phyloP scores from a whole-genome alignment of 495 filamentous ascomycete species.

The Podospora comata region DNA sequence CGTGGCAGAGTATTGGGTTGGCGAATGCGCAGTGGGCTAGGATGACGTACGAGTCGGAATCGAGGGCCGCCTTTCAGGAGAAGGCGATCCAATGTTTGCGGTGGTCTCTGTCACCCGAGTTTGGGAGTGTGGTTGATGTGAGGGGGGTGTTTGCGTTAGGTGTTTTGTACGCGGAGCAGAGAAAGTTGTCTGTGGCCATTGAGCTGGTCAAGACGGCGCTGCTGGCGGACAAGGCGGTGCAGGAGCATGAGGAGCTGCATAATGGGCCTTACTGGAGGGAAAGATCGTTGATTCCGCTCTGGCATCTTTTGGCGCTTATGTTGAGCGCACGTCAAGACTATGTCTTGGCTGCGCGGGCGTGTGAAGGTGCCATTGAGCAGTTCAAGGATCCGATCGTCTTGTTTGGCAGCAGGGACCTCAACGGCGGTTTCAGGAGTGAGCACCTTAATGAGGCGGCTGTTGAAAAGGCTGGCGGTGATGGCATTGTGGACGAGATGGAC shows the following conservation, averaged over 20 bases:
- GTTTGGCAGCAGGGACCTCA: slow-evolving; percentile 47
- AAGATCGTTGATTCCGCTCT: slow-evolving; percentile 62
- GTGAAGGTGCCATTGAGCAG: slow-evolving; percentile 86
- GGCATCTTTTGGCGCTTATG: slow-evolving; percentile 84
- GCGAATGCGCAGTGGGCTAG: slow-evolving; percentile 82
- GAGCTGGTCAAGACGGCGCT: slow-evolving; percentile 64
- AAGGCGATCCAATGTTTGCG: slow-evolving; percentile 71
- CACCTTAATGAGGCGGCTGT: slow-evolving; percentile 50
- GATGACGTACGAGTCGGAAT: slow-evolving; percentile 67
- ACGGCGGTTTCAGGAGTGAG: slow-evolving; percentile 50
- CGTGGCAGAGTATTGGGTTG: slow-evolving; percentile 79
- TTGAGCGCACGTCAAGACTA: slow-evolving; percentile 86
- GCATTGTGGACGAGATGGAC: slow-evolving; percentile 68
- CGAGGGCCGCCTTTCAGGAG: slow-evolving; percentile 63
- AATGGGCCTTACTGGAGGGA: slow-evolving; percentile 47
- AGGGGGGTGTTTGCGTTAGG: slow-evolving; percentile 77
- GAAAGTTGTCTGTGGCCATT: slow-evolving; percentile 73
- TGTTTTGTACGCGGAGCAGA: slow-evolving; percentile 72
- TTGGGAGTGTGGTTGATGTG: slow-evolving; percentile 57
- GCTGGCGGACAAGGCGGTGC: slow-evolving; percentile 39
- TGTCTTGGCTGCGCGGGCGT: slow-evolving; percentile 70
- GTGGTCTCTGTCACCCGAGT: slow-evolving; percentile 63
- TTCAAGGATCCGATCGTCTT: slow-evolving; percentile 62
- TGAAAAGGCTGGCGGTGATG: slow-evolving; percentile 37
- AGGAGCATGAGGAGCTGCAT: slow-evolving; percentile 34